Conservation (phyloP, 352 stramenopile species). For the Phytophthora pseudosyringae region DNA sequence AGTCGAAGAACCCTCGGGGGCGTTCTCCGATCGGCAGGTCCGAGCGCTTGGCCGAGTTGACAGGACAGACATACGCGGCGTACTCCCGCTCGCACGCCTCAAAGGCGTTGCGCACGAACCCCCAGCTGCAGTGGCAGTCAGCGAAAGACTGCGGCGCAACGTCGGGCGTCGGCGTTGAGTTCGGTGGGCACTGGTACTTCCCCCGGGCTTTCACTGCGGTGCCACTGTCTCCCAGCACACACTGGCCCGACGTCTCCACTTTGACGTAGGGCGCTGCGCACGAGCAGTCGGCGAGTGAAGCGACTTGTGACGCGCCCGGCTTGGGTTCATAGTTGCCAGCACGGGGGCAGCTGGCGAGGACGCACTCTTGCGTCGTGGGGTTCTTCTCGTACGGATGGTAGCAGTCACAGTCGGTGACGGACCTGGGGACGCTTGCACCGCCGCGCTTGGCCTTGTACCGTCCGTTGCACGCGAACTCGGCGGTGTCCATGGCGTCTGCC, state of each 20-base stretch:
- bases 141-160: slow-evolving; percentile 52
- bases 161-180: slow-evolving; percentile 44
- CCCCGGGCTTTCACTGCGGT: neutral
- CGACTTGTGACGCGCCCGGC: slow-evolving; percentile 28
- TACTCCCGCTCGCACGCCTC: slow-evolving; percentile 63
- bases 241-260: slow-evolving; percentile 79
- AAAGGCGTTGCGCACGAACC: slow-evolving; percentile 57
- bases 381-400: slow-evolving; percentile 78
- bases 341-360: slow-evolving; percentile 63
- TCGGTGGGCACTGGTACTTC: slow-evolving; percentile 45
- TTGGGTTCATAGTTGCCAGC: slow-evolving; percentile 83
- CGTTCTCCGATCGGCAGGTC: slow-evolving; percentile 46
- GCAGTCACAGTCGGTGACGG: slow-evolving; percentile 77
- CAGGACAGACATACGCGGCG: slow-evolving; percentile 63
- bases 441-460: slow-evolving; percentile 61
- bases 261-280: slow-evolving; percentile 72
- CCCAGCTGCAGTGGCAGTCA: slow-evolving; percentile 81
- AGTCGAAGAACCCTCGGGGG: slow-evolving; percentile 79
- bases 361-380: slow-evolving; percentile 53
- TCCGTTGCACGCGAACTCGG: slow-evolving; percentile 59
- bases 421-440: slow-evolving; percentile 32
- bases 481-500: slow-evolving; percentile 38
- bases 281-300: slow-evolving; percentile 76
- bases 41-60: slow-evolving; percentile 54
- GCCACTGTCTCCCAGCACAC: slow-evolving; percentile 27